Percentiles rank a stretch among this genome's conserved stretches.
Conservation (phyloP, 108 stramenopile species). For the Cyclostephanos tholiformis region DNA sequence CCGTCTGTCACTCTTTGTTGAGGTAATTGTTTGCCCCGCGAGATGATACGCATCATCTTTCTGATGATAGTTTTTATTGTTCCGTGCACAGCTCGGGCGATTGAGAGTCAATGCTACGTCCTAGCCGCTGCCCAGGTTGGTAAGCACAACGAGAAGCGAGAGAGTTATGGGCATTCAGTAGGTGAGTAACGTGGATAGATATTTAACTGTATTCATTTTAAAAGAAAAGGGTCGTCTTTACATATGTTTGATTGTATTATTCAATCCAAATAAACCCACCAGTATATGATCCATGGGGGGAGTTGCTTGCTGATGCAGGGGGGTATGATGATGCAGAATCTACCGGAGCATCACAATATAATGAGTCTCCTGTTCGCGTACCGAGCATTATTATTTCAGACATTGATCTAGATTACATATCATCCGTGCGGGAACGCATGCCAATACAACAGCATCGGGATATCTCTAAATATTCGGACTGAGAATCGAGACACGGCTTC, state of each 20-base stretch:
- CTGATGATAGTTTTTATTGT: background rate
- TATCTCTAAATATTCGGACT: conserved; percentile 30
- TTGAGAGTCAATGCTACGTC: conserved; percentile 95
- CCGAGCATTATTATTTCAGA: conserved; percentile 70
- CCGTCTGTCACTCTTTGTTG: background rate
- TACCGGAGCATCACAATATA: conserved; percentile 2
- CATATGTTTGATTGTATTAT: background rate
- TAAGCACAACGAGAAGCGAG: conserved; percentile 80
- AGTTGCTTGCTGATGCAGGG: conserved; percentile 60
- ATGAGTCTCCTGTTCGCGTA: conserved; percentile 27
- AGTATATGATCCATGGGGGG: conserved; percentile 83
- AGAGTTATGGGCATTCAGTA: conserved; percentile 86
- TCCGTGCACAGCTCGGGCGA: conserved; percentile 75
- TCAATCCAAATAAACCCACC: conserved; percentile 24
- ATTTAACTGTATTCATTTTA: background rate
- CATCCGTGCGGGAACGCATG: conserved; percentile 72
- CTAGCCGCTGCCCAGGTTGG: conserved; percentile 96
- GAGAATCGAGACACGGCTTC: background rate
- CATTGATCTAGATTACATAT: conserved; percentile 63
- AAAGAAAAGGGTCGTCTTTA: background rate
- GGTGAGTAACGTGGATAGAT: background rate
- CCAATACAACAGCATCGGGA: conserved; percentile 79
- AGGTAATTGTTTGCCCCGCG: conserved; percentile 7
- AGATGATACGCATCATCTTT: conserved; percentile 27
- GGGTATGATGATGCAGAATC: conserved; percentile 41